A percentile compares a stretch with the other conserved stretches of the same genome.
These are phyloP conservation scores for Pichia sp. DNA, from an alignment of 1,139 yeast genomes.

Conservation along the genomic window DNA sequence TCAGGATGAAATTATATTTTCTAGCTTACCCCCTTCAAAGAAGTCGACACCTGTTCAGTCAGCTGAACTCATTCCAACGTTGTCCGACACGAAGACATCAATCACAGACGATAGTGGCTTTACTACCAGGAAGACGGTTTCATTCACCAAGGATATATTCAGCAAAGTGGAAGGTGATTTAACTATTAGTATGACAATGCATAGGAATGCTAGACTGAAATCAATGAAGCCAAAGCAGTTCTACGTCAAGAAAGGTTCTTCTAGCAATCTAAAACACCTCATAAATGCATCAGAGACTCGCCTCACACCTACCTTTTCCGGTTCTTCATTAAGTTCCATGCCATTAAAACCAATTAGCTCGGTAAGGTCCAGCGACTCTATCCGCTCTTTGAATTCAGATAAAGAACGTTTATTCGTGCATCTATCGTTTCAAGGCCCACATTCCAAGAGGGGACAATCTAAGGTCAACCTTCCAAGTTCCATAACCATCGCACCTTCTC, in stretches of 20 bases:
- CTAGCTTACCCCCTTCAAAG: conserved; percentile 2
- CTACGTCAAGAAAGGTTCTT: background rate
- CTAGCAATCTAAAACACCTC: background rate
- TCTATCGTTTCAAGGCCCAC: conserved; percentile 8
- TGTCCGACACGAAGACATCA: conserved; percentile 4
- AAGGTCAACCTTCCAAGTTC: conserved; percentile 14
- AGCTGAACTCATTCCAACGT: conserved; percentile 2
- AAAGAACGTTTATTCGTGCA: conserved; percentile 6
- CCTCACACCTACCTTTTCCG: background rate
- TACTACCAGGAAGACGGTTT: conserved; percentile 2
- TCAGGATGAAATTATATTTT: conserved; percentile 13
- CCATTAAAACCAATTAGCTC: conserved; percentile 1
- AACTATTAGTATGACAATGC: conserved; percentile 6
- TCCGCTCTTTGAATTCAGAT: background rate
- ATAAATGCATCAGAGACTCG: background rate
- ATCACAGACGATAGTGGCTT: conserved; percentile 3
- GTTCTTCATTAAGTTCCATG: background rate
- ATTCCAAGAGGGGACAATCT: background rate
- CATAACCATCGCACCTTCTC: conserved; percentile 9
- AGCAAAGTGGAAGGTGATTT: conserved; percentile 16
- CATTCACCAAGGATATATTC: conserved; percentile 12
- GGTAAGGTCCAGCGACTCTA: conserved; percentile 3
- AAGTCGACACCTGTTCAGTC: background rate
- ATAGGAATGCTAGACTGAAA: conserved; percentile 10
- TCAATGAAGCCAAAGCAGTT: conserved; percentile 14